Conservation (phyloP, 106 monocot genomes). For the Alisma plantagoaquatica region DNA sequence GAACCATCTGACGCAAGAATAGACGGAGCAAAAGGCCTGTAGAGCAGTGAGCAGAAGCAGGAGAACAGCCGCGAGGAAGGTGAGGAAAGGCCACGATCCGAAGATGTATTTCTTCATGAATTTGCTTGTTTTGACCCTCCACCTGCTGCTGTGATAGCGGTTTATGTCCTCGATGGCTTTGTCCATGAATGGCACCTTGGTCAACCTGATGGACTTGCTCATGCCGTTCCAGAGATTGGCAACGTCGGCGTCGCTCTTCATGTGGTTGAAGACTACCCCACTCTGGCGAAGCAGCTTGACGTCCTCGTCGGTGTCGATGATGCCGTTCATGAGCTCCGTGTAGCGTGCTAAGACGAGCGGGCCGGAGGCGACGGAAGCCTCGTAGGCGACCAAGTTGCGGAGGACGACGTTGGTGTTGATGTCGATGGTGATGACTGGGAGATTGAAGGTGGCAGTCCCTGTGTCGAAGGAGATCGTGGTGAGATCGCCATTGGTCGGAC, state of each 20-base stretch:
- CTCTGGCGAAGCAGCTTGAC: slow-evolving; percentile 29
- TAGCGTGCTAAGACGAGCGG: slow-evolving; percentile 40
- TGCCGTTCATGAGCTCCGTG: slow-evolving; percentile 66
- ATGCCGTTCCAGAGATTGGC: slow-evolving; percentile 59
- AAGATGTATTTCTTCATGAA: slow-evolving; percentile 37
- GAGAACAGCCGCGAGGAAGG: slow-evolving; percentile 28
- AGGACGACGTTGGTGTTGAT: slow-evolving; percentile 37
- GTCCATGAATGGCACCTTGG: slow-evolving; percentile 33
- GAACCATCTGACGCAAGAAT: slow-evolving; percentile 24
- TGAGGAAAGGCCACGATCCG: slow-evolving; percentile 32
- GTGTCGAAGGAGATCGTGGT: slow-evolving; percentile 26
- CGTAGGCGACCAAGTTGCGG: slow-evolving; percentile 48
- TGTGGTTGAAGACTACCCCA: slow-evolving; percentile 26
- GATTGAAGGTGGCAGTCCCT: slow-evolving; percentile 13
- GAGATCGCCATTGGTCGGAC: slow-evolving; percentile 17
- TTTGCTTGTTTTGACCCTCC: slow-evolving; percentile 24
- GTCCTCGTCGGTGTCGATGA: slow-evolving; percentile 45
- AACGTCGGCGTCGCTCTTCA: slow-evolving; percentile 52
- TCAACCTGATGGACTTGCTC: slow-evolving; percentile 32
- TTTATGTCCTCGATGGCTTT: slow-evolving; percentile 36
- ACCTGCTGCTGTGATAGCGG: slow-evolving; percentile 23
- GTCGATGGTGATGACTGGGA: slow-evolving; percentile 29
- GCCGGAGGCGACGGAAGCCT: slow-evolving; percentile 28
- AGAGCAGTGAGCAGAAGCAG: slow-evolving; percentile 25
- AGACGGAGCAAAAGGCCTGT: slow-evolving; percentile 39